Base-by-base conservation (phyloP, 805 yeast genomes). In the Candida palmyrensis region DNA sequence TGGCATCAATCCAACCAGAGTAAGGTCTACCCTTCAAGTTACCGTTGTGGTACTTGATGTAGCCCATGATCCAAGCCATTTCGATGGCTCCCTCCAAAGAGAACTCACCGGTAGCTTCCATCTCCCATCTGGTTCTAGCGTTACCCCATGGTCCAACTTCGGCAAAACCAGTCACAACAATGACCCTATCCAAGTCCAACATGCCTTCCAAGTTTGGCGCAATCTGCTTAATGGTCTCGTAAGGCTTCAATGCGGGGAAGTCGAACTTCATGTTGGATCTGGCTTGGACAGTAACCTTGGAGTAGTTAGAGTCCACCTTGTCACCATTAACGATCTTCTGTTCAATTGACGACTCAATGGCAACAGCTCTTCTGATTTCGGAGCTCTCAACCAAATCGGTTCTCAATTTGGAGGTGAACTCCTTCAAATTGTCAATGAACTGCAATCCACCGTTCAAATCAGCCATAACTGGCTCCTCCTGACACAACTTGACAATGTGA, bases 81-180 rank as follows among this genome's bases (percentile, higher is more conserved):
- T 92, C 98, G 56, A 92, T 82, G 55, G 96, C 83, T 55, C 98
- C 98, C 67, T 92, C 98, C 49, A 92, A 70, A 7, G 97, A 89
- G 66, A 92, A 92, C 56, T 84, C 87, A 53, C 98, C 98, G 40
- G 61, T 47, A 29, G 97, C 86, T 69, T 92, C 98, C 95, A 92
- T 92, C 66, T 92, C 97, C 98, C 98, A 92, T 74, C 98, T 79
- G 37, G 98, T 92, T 75, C 97, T 84, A 24, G 98, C 68, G 60
- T 89, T 88, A 77, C 98, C 98, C 96, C 97, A 94, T 53, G 98
- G 98, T 57, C 97, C 94, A 48, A 92, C 97, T 68, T 92, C 99
- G 43, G 96, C 72, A 70, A 90, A 92, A 66, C 99, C 99, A 29
- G 98, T 90, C 40, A 92, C 90, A 44, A 92, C 99, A 46, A 90